Conservation (phyloP, 352 stramenopile species). For the Phytophthora vignae region DNA sequence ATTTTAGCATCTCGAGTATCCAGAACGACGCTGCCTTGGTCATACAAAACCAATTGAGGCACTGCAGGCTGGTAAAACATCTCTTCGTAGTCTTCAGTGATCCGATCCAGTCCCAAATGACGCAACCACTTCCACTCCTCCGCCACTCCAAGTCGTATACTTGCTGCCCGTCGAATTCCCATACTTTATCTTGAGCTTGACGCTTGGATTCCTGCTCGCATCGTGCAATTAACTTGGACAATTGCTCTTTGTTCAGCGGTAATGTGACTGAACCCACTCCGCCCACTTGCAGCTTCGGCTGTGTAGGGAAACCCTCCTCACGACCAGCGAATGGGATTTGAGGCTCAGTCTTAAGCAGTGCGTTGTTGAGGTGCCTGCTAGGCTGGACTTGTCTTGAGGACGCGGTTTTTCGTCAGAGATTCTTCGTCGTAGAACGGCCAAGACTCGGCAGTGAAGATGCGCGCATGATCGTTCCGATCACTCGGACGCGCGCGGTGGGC, state of each 20-base stretch:
- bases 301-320: not conserved
- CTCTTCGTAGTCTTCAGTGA: not conserved
- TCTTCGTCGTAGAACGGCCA: not conserved
- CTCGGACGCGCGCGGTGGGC: too few relatives aligned
- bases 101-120: not conserved
- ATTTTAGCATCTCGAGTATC: not conserved
- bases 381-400: not conserved
- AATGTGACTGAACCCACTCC: not conserved
- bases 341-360: not conserved
- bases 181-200: not conserved
- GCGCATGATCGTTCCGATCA: too few relatives aligned
- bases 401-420: not conserved
- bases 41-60: not conserved
- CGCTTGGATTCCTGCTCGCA: not conserved
- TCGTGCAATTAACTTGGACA: not conserved
- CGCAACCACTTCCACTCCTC: not conserved
- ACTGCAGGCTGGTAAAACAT: not conserved
- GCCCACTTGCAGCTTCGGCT: not conserved
- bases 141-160: not conserved
- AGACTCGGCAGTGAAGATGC: not conserved
- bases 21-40: not conserved
- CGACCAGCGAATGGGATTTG: not conserved
- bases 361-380: not conserved
- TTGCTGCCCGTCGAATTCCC: not conserved
- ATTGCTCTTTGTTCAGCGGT: not conserved